phyloP scores from a whole-genome alignment of 495 filamentous ascomycete species.

The Sphaerosporella brunnea region DNA sequence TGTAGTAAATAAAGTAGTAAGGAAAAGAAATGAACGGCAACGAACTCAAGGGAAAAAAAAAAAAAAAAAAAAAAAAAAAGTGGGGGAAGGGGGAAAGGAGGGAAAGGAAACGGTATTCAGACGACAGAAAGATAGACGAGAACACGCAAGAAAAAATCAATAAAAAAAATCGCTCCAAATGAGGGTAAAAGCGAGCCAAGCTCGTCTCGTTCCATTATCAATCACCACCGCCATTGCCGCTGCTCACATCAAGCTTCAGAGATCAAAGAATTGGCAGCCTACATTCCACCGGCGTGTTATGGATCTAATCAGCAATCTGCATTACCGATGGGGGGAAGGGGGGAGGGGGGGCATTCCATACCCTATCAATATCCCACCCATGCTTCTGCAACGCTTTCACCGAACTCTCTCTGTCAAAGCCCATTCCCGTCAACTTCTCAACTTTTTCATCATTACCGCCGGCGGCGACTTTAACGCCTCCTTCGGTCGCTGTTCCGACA shows the following conservation, averaged over 20 bases:
- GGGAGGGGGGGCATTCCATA: constrained; percentile 30
- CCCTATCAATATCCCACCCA: constrained; percentile 90
- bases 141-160: no score
- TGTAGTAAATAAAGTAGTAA: no score
- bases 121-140: no score
- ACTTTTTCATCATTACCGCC: constrained; percentile 69
- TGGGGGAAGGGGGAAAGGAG: no score
- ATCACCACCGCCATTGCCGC: background rate
- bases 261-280: background rate
- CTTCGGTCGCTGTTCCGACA: constrained; percentile 32
- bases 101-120: no score
- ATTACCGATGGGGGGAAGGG: no score
- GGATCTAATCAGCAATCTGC: background rate
- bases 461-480: constrained; percentile 38
- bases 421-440: constrained; percentile 80
- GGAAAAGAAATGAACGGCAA: no score
- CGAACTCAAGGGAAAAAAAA: no score
- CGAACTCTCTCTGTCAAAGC: constrained; percentile 63
- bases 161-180: background rate
- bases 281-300: background rate
- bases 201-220: background rate
- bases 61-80: no score
- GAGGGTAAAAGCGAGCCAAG: background rate
- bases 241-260: background rate
- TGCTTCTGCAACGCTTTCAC: constrained; percentile 76